Base-by-base conservation (phyloP, 768 basidiomycete genomes). In the Termitomyces sp. region DNA sequence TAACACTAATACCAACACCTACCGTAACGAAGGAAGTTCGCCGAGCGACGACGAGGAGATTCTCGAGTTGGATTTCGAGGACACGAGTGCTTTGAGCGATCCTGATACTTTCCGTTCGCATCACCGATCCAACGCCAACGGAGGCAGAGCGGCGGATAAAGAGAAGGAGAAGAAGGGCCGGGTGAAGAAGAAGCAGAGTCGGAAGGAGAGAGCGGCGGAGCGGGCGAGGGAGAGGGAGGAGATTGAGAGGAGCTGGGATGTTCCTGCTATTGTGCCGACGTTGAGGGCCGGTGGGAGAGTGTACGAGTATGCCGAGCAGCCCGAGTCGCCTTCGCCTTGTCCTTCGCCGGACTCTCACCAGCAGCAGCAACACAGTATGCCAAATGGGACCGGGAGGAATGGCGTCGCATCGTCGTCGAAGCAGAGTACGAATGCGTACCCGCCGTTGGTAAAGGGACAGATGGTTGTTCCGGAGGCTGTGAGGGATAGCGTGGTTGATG, bases 61-160 rank as follows among this genome's bases (percentile, higher is more conserved):
- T 26, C 80, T 91, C 10, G 89, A 91, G 68, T 82, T 91, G 51
- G 87, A 88, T 67, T 91, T 89, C 64, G 79, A 79, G 5, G 89
- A 91, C 55, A 91, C 81, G 43, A 85, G 87, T 57, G 84, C 86
- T 22, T 69, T 91, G 65, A 89, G 87, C 66, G 85, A 91, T 62
- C 82, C 83, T 2, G 80, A 79, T 48, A 79, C 80, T 10, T 89
- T 88, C 64, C 71, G 32, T 70, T 70, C 64, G 77, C 54, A 44
- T 46, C 34, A n/a, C 43, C 26, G 39, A 12, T 32, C 42, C 18
- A 9, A 24, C 13, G 36, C 43, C 9, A 46, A 51, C 34, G 54
- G 55, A 18, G 40, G 14, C 12, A 53, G 46, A n/a, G 26, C 42
- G 57, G 58, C 4, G 45, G 40, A 36, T 69, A 69, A 54, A 45